Percentiles rank a stretch among this genome's conserved stretches.
These are phyloP conservation scores for Pseudogymnoascus sp. DNA, from an alignment of 2,329 filamentous ascomycete genomes.

Conservation along the genomic window DNA sequence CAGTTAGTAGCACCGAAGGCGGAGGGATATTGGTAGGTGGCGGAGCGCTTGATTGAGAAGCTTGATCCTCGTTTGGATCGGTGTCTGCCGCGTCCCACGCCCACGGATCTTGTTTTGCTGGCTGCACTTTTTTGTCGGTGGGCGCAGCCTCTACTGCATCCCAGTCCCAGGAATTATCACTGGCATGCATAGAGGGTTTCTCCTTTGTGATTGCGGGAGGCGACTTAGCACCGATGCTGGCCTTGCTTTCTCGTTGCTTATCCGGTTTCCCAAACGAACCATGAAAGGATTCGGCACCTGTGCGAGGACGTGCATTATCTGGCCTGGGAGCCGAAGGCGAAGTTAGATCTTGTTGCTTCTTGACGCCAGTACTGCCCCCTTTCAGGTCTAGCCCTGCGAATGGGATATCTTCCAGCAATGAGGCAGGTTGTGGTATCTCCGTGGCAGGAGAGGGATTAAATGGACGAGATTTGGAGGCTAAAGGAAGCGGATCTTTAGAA, in stretches of 20 bases:
- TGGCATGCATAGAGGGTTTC: background rate
- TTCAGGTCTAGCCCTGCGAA: conserved; percentile 43
- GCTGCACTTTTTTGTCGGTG: background rate
- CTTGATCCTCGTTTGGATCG: conserved; percentile 6
- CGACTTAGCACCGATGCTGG: background rate
- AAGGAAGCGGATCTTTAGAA: background rate
- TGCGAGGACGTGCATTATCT: conserved; percentile 16
- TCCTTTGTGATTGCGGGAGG: background rate
- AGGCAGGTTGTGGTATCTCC: conserved; percentile 38
- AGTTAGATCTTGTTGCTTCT: conserved; percentile 25
- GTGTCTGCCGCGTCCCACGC: conserved; percentile 25
- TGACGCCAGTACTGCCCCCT: conserved; percentile 28
- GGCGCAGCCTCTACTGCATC: background rate
- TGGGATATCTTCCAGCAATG: conserved; percentile 46
- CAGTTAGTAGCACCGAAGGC: conserved; percentile 69
- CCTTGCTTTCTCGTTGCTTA: conserved; percentile 15
- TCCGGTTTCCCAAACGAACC: background rate
- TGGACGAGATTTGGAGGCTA: background rate
- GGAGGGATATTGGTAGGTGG: conserved; percentile 85
- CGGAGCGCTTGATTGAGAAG: conserved; percentile 17
- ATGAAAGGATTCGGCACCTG: background rate
- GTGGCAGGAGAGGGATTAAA: background rate
- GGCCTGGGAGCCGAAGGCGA: conserved; percentile 27
- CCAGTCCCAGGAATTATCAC: background rate
- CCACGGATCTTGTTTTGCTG: conserved; percentile 22